These are phyloP conservation scores for Saccharomycopsis javanensis DNA, from an alignment of 805 yeast species.

Conservation along the genomic window DNA sequence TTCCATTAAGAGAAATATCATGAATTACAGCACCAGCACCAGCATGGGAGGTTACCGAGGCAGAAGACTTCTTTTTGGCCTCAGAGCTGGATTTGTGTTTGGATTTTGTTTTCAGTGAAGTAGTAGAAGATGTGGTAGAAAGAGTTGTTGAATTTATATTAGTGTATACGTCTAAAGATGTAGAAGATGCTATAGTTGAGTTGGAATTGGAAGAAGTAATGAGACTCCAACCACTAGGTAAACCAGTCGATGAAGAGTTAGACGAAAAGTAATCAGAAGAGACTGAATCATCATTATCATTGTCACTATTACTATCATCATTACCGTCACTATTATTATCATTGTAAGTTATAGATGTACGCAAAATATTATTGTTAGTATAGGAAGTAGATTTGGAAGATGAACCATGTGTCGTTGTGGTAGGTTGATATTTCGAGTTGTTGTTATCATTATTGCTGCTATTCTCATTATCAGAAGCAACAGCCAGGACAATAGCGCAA, in stretches of 20 bases:
- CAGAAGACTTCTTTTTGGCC: conserved; percentile 1
- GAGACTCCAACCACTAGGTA: not conserved
- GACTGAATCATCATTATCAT: not conserved
- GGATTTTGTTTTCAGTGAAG: not conserved
- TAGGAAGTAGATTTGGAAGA: not conserved
- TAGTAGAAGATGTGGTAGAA: not conserved
- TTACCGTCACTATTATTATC: not conserved
- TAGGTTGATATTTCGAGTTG: not conserved
- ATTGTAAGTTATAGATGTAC: not conserved
- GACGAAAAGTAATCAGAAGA: not conserved
- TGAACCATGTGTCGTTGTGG: not conserved
- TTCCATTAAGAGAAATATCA: not conserved
- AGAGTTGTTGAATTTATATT: not conserved
- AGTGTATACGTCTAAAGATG: not conserved
- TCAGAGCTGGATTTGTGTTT: not conserved
- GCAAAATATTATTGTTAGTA: not conserved
- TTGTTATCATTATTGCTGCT: not conserved
- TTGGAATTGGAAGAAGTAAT: not conserved
- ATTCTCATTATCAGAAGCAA: not conserved
- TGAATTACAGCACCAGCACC: not conserved
- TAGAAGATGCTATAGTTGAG: not conserved
- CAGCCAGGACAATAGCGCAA: not conserved
- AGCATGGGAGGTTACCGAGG: conserved; percentile 2
- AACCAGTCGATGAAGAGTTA: not conserved
- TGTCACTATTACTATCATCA: not conserved